Base-by-base conservation (phyloP, 805 yeast species). In the Scheffersomyces stipitis region DNA sequence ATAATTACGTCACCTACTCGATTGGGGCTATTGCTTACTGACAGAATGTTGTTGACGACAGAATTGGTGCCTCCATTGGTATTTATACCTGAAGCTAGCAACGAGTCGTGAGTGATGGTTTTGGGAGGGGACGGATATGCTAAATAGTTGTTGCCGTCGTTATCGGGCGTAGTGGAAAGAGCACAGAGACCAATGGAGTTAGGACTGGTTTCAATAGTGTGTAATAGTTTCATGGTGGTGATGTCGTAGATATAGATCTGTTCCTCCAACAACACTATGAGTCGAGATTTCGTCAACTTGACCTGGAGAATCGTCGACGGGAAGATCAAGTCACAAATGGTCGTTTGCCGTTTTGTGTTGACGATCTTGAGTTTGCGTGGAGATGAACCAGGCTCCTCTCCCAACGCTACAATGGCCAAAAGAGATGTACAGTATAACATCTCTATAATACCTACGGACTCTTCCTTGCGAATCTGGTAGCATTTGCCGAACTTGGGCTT, bases 351-450 rank as follows among this genome's bases (percentile, higher is more conserved):
- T 56, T 86, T 87, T 2, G 96, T 86, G 63, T 93, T 93, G 39
- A 90, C 70, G 36, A 91, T 81, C 53, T 81, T 81, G 41, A 91
- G 72, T 46, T 89, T 79, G 42, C 96, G 72, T n/a, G 96, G 95
- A 6, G 87, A 79, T 13, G 80, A 71, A 5, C 73, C 73, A 4
- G 85, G 81, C 44, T 76, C 83, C 37, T 81, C 86, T 2, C 90
- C 91, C 34, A 78, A 65, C 5, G 89, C 91, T 2, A 87, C 95
- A 5, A 87, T 66, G 0, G 95, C 96, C 16, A 93, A 76, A 26
- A 91, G 69, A 4, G 95, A 84, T 0, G 98, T 88, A 29, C 89
- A 75, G 54, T 89, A 91, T 17, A 91, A 75, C 97, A 93, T 90
- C 56, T 89, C 96, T 8, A 88, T 81, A 1, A 86, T 73, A 1